Percentiles rank a stretch among this genome's conserved stretches.
phyloP scores from a whole-genome alignment of 305 asterid genomes.

The Galium porrigens region DNA sequence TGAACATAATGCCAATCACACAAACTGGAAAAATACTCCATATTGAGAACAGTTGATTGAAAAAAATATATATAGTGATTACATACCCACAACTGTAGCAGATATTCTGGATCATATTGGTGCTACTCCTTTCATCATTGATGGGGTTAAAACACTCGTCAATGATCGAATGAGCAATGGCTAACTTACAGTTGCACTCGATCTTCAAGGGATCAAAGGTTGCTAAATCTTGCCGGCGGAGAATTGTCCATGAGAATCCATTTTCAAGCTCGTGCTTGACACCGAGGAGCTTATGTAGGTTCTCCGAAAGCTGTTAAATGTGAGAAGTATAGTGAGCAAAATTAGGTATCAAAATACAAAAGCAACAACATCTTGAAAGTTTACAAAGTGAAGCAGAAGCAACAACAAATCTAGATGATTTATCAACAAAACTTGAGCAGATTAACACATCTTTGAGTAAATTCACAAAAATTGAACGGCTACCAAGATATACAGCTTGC shows the following conservation, averaged over 20 bases:
- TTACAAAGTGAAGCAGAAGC: background rate
- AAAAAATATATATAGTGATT: conserved; percentile 10
- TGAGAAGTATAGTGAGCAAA: conserved; percentile 15
- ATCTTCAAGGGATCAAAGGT: conserved; percentile 27
- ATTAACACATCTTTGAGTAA: background rate
- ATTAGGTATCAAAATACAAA: background rate
- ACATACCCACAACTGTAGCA: conserved; percentile 69
- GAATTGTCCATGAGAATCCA: conserved; percentile 66
- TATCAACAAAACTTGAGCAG: background rate
- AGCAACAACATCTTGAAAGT: background rate
- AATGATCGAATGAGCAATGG: conserved; percentile 61
- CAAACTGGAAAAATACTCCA: background rate
- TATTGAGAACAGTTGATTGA: background rate
- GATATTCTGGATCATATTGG: conserved; percentile 60
- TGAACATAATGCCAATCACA: background rate
- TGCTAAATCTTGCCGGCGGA: conserved; percentile 35
- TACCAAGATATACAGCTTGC: background rate
- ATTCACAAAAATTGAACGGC: background rate
- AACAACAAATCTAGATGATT: background rate
- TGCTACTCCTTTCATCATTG: conserved; percentile 64
- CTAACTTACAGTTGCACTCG: conserved; percentile 70
- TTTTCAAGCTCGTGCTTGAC: conserved; percentile 53
- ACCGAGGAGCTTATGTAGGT: conserved; percentile 53
- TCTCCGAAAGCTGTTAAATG: conserved; percentile 43
- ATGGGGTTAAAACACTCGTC: conserved; percentile 86